Evolutionary conservation across 2,329 filamentous ascomycete genomes (phyloP), one percentile per base, ranked within the genome.

Genomic region (Albophoma yamanashiensis): DNA sequence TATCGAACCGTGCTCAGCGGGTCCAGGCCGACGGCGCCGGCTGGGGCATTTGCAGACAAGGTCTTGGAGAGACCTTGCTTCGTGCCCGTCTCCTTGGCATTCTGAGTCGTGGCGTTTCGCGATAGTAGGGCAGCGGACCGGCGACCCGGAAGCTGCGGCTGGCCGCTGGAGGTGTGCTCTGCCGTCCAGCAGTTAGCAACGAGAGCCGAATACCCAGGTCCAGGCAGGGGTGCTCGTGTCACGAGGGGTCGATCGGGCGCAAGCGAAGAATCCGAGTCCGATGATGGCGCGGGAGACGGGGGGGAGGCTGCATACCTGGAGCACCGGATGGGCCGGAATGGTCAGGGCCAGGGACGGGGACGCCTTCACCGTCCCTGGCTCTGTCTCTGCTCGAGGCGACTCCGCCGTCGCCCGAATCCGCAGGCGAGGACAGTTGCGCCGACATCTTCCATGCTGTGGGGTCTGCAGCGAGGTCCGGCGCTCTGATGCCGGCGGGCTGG

Each of bases 71-170:
- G 58, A 45, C 62, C 62, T 64, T 70, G 74, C 45, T 60, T 62
- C 25, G 52, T 6, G 11, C 74, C 67, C 59, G 64, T 69, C 39
- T 70, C 73, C 59, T 70, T 74, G 60, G 60, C 67, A 67, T 67
- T 68, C 62, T 72, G 72, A 55, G 85, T 85, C 67, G 86, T 87
- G 67, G 85, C 88, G 59, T 86, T 89, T 65, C 88, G 83, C 68
- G 71, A 66, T 31, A 69, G 57, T 59, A 69, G 67, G 59, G 67
- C 55, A n/a, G 63, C 66, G 38, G 65, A 61, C 9, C 62, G 60
- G 39, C 61, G 62, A 55, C 55, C 60, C 56, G 64, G 61, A 38
- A 63, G 59, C 34, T 61, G 60, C 17, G 61, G 45, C 20, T 61
- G 63, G 36, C 43, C 56, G 42, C 58, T 47, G 31, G 45, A 56